These are phyloP conservation scores for Ganoderma boninense DNA, from an alignment of 1,284 basidiomycete genomes.

Conservation along the genomic window DNA sequence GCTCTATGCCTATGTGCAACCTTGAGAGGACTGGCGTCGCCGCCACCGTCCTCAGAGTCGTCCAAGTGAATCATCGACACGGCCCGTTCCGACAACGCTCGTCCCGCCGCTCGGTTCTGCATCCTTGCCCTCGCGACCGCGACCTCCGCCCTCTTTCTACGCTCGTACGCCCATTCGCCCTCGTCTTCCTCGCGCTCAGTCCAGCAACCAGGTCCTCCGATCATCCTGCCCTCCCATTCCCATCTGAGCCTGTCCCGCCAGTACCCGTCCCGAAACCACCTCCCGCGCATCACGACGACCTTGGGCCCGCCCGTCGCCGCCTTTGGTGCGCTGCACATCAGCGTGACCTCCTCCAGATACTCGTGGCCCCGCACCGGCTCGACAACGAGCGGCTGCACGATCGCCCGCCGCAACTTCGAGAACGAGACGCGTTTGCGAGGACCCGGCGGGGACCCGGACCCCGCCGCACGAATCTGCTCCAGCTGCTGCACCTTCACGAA, in stretches of 20 bases:
- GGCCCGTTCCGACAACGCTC: not conserved
- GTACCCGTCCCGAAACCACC: conserved; percentile 22
- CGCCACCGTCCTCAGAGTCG: not conserved
- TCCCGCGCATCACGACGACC: conserved; percentile 21
- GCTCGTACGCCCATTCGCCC: conserved; percentile 27
- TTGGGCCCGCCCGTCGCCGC: conserved; percentile 3
- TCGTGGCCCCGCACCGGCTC: conserved; percentile 22
- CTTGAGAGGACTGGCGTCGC: not conserved
- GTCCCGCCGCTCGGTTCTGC: not conserved
- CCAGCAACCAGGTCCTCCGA: conserved; percentile 21
- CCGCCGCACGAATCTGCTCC: not conserved
- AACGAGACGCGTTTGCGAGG: conserved; percentile 5
- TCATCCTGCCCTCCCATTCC: conserved; percentile 27
- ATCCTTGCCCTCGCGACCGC: conserved; percentile 12
- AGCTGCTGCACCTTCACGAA: conserved; percentile 3
- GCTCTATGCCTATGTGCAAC: not conserved
- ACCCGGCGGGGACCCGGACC: not conserved
- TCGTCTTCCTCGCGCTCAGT: conserved; percentile 26
- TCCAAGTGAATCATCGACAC: conserved; percentile 20
- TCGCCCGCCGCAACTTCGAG: conserved; percentile 17
- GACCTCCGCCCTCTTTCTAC: conserved; percentile 18
- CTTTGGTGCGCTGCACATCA: not conserved
- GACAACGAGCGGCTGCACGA: conserved; percentile 24
- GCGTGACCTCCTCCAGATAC: conserved; percentile 4
- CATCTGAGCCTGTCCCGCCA: conserved; percentile 26